Base-by-base conservation (phyloP, 306 rosid genomes). In the Trichosanthes cucumerina region DNA sequence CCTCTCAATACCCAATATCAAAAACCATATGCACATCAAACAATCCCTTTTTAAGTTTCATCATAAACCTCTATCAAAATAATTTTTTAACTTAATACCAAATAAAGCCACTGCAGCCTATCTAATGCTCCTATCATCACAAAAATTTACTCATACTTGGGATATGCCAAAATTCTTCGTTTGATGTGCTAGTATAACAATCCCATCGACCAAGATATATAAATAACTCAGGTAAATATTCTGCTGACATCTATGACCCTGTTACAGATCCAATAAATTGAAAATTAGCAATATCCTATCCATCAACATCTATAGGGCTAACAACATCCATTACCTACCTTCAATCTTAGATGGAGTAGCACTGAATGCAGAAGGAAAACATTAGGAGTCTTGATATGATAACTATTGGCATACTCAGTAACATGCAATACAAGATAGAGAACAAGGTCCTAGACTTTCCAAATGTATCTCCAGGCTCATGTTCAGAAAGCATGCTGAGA, bases 31-130 rank as follows among this genome's bases (percentile, higher is more conserved):
- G 6, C 36, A 12, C 58, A 47, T 46, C 76, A 50, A 71, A 71
- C 19, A 31, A 63, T 33, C 10, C 46, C n/a, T 1, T 7, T 39
- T 71, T 13, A 43, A 12, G 23, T 13, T 70, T 46, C 57, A 24
- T 70, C 76, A 70, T 70, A 70, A 70, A 11, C 75, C 34, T 69
- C n/a, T 69, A 69, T 69, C 53, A 69, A n/a, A 69, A 11, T 21
- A 69, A 69, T 6, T 0, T 38, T 71, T 44, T 14, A 46, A 46
- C 11, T 46, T 26, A 13, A 71, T 14, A 24, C 57, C 57, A 24
- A 24, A 14, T 6, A 3, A 47, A 71, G 38, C 56, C 38, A 71
- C 23, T 71, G 11, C 57, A 41, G 56, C 76, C 36, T 44, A 70
- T 24, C 11, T 70, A 44, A 70, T 43, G 36, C 44, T 14, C 39